Evolutionary conservation across 805 yeast genomes (phyloP).

Genomic region (Candida verbasci): DNA sequence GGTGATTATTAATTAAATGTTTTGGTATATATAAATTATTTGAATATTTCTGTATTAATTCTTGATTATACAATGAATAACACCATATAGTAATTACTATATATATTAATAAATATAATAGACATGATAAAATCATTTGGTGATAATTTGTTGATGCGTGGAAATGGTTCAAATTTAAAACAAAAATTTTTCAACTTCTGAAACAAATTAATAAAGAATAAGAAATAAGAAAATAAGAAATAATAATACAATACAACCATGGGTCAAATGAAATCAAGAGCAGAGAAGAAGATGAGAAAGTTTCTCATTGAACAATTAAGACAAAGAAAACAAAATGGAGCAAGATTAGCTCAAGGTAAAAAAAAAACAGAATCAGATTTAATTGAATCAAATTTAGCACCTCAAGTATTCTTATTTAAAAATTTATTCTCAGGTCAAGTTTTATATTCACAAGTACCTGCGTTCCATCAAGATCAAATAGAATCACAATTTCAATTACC

Average conservation of each 20-base stretch:
- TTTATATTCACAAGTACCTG: conserved; percentile 80
- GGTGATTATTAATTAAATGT: conserved; percentile 20
- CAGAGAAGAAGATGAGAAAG: conserved; percentile 46
- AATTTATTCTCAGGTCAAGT: conserved; percentile 89
- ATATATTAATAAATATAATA: conserved; percentile 4
- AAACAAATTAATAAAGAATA: no score
- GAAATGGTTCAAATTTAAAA: conserved; percentile 3
- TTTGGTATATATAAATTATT: conserved; percentile 11
- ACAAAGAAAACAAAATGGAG: conserved; percentile 38
- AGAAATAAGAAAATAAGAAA: no score
- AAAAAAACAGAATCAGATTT: conserved; percentile 30
- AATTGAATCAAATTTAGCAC: conserved; percentile 57
- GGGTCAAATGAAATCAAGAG: conserved; percentile 23
- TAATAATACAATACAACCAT: no score
- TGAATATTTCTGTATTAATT: conserved; percentile 13
- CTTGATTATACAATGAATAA: conserved; percentile 11
- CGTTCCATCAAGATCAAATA: conserved; percentile 53
- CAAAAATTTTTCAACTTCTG: conserved; percentile 5
- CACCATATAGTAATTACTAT: conserved; percentile 8
- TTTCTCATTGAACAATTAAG: conserved; percentile 42
- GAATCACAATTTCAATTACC: conserved; percentile 73
- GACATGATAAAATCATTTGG: conserved; percentile 1
- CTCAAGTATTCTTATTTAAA: conserved; percentile 79
- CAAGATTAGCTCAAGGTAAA: conserved; percentile 37
- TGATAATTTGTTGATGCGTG: background rate